A percentile compares a stretch with the other conserved stretches of the same genome.
Evolutionary conservation across 1,284 basidiomycete genomes (phyloP).

Genomic region (Ganoderma sinense): DNA sequence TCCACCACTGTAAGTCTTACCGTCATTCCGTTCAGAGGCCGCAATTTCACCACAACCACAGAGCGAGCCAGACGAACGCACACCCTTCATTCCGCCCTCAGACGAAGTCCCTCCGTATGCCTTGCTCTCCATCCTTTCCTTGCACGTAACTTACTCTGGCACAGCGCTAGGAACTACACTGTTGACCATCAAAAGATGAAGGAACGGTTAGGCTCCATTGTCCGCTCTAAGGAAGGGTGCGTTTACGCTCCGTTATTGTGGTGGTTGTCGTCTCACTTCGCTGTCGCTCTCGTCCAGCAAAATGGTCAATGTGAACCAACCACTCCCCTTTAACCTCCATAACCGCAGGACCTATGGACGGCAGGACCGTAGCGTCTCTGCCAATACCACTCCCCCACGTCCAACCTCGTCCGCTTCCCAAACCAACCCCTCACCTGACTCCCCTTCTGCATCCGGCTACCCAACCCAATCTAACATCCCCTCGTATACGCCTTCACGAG

Average conservation of each 20-base stretch:
- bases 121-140: not conserved
- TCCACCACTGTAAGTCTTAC: slow-evolving; percentile 22
- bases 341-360: slow-evolving; percentile 49
- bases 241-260: slow-evolving; percentile 32
- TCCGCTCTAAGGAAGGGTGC: slow-evolving; percentile 70
- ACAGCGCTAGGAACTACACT: slow-evolving; percentile 35
- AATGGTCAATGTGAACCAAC: slow-evolving; percentile 75
- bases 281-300: slow-evolving; percentile 50
- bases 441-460: slow-evolving; percentile 18
- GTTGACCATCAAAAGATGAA: slow-evolving; percentile 61
- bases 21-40: not conserved
- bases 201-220: slow-evolving; percentile 63
- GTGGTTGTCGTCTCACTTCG: slow-evolving; percentile 10
- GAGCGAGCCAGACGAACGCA: slow-evolving; percentile 40
- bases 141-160: not conserved
- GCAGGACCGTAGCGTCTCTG: slow-evolving; percentile 32
- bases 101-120: slow-evolving; percentile 35
- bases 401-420: slow-evolving; percentile 27
- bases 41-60: slow-evolving; percentile 16
- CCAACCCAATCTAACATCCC: slow-evolving; percentile 20
- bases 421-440: slow-evolving; percentile 17
- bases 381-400: slow-evolving; percentile 36
- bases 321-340: slow-evolving; percentile 72
- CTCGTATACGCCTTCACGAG: slow-evolving; percentile 35
- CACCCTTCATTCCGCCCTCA: slow-evolving; percentile 41